These are phyloP conservation scores for Inga leiocalycina DNA, from an alignment of 306 rosid genomes.

Conservation along the genomic window DNA sequence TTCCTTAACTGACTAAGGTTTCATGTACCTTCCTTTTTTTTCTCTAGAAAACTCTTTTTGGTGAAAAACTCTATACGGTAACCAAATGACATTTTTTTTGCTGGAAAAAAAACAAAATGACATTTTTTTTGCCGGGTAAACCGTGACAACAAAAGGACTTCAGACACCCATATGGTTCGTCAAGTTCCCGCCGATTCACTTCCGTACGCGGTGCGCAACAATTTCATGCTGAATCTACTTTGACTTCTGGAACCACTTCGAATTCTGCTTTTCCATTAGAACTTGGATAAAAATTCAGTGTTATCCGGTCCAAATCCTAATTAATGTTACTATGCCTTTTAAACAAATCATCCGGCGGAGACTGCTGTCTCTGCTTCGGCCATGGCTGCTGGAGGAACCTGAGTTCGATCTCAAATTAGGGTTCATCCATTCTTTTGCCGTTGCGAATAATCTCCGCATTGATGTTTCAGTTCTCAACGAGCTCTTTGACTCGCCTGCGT, in stretches of 20 bases:
- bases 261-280: not conserved
- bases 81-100: not conserved
- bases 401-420: conserved; percentile 66
- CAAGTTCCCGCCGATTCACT: conserved; percentile 49
- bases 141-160: not conserved
- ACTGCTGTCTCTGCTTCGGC: conserved; percentile 67
- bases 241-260: not conserved
- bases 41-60: too few species aligned
- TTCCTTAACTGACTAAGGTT: too few species aligned
- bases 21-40: too few species aligned
- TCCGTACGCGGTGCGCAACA: not conserved
- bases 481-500: conserved; percentile 53
- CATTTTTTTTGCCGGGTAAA: not conserved
- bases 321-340: conserved; percentile 48
- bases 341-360: conserved; percentile 52
- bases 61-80: not conserved
- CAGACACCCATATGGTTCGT: not conserved
- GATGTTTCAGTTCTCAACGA: conserved; percentile 55
- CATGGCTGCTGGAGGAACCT: conserved; percentile 76
- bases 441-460: conserved; percentile 57
- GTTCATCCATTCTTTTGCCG: conserved; percentile 53
- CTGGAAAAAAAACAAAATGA: too few species aligned
- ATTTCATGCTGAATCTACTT: not conserved
- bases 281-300: conserved; percentile 20
- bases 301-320: not conserved